These are phyloP conservation scores for Brassica rapa DNA, from an alignment of 345 rosid genomes.

Conservation along the genomic window DNA sequence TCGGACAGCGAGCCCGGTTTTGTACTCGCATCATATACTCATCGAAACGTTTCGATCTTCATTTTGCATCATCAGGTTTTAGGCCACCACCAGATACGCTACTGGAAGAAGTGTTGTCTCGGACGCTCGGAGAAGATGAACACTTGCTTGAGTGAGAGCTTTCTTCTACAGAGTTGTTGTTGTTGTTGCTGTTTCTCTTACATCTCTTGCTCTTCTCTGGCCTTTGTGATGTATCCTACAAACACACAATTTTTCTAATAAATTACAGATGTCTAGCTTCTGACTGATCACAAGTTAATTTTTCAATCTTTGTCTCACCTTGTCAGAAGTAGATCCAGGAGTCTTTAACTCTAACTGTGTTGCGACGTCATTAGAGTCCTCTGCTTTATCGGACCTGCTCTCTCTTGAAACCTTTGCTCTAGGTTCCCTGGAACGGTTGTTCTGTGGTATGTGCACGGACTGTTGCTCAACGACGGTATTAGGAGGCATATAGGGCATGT, in stretches of 20 bases:
- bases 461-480: slow-evolving; percentile 61
- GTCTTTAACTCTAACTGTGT: slow-evolving; percentile 88
- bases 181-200: slow-evolving; percentile 43
- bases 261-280: slow-evolving; percentile 14
- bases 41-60: not conserved
- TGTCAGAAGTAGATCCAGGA: slow-evolving; percentile 73
- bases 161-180: slow-evolving; percentile 43
- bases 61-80: slow-evolving; percentile 48
- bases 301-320: slow-evolving; percentile 45
- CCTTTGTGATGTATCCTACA: slow-evolving; percentile 59
- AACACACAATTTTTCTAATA: not conserved
- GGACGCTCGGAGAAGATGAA: slow-evolving; percentile 68
- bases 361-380: slow-evolving; percentile 65
- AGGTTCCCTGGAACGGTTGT: slow-evolving; percentile 49
- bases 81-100: slow-evolving; percentile 61
- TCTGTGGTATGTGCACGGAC: slow-evolving; percentile 46
- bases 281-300: not conserved
- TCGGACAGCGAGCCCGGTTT: slow-evolving; percentile 1
- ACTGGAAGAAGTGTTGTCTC: slow-evolving; percentile 70
- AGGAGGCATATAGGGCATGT: slow-evolving; percentile 68
- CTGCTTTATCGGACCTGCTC: slow-evolving; percentile 55
- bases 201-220: slow-evolving; percentile 53
- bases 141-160: slow-evolving; percentile 64
- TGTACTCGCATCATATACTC: slow-evolving; percentile 4
- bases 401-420: slow-evolving; percentile 58